Base-by-base conservation (phyloP, 164 flowering plant genomes). In the Nymphaea colorata region DNA sequence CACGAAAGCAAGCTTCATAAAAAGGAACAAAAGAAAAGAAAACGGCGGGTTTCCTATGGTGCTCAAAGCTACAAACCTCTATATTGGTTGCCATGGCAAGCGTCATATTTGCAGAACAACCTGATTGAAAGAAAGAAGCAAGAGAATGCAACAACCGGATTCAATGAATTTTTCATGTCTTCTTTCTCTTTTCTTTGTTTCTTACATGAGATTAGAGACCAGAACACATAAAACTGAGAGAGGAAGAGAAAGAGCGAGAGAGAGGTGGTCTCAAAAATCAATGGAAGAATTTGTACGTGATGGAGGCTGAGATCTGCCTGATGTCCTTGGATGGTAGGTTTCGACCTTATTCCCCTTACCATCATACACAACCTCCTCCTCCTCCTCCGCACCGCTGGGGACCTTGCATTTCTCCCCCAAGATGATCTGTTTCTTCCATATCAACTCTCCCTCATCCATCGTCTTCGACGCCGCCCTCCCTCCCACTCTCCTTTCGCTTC, bases 401-500 rank as follows among this genome's bases (percentile, higher is more conserved):
- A 85, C 82, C 70, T 69, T 81, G 66, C 91, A 86, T 70, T 68
- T 88, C 72, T 91, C 93, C 8, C 97, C 95, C 16, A 91, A 67
- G 42, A 91, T 84, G 15, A 91, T 91, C 2, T 82, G 77, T 74
- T 89, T 91, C 69, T 44, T 86, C 90, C 91, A 89, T n/a, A 87
- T 6, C 5, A 70, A 86, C 0, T 88, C 87, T 51, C 81, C 81
- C 69, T 53, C 6, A 64, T 44, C 6, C 25, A 43, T 8, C 17
- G 47, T 43, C n/a, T 11, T 43, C 44, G 67, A 12, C n/a, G 15
- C 18, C n/a, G 43, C 41, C 6, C 67, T 36, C 42, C 71, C 47
- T 76, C 72, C 36, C 57, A 68, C 41, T 60, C 42, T 3, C 71
- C 44, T 42, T 53, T 69, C 68, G 47, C 76, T 61, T 7, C 16